Base-by-base conservation (phyloP, 2,329 filamentous ascomycete genomes). In the Clarireedia homoeocarpa region DNA sequence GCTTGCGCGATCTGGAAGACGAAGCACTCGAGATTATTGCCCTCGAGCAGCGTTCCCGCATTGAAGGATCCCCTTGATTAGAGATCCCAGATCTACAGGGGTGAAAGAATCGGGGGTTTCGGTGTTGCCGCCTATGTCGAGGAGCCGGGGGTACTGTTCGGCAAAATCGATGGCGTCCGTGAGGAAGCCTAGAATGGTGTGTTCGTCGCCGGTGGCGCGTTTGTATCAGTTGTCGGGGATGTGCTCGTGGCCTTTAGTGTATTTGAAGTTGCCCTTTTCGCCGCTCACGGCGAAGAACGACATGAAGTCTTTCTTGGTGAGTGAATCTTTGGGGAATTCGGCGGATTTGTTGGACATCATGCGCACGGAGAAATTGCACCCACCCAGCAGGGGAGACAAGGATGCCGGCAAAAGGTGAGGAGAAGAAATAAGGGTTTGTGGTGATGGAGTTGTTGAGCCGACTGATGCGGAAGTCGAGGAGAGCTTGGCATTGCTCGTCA, bases 31-130 rank as follows among this genome's bases (percentile, higher is more conserved):
- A 73, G 62, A 62, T 80, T 77, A 67, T 80, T 77, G 14, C 74
- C 75, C 55, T 79, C 59, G 0, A 73, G 62, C 0, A 79, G 65
- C 14, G 67, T 73, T n/a, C 66, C 58, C 4, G 66, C 59, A 59
- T 77, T 77, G 58, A 74, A 72, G 1, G 1, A 78, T 65, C 39
- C 75, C 75, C 17, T 73, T 71, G 3, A 74, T 75, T 20, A 78
- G 36, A 53, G 77, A 66, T 2, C 58, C 56, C 2, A 77, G 40
- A 59, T 75, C 66, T 51, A 81, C 63, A 3, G 76, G 76, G 4
- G 73, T 68, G 61, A 80, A 82, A n/a, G 72, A 75, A 66, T 82
- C 75, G 7, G 76, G 71, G 1, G 69, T 71, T n/a, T 77, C 76
- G 3, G 73, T 73, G 61, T 82, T 82, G 10, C 79, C 79, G 7